Base-by-base conservation (phyloP, 1,139 yeast genomes). In the Saccharomyces hybrid region DNA sequence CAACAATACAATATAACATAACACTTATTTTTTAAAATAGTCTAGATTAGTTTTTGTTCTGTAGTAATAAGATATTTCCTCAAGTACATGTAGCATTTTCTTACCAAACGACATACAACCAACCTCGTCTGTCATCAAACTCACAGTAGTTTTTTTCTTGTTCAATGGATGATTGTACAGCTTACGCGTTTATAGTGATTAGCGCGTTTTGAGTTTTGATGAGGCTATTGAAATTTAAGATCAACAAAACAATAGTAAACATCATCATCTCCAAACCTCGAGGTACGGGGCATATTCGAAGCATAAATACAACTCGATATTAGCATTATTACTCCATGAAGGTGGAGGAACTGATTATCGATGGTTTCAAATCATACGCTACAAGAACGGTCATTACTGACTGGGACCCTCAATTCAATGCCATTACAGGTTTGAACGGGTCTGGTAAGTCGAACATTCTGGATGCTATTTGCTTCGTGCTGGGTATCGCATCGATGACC, bases 291-390 rank as follows among this genome's bases (percentile, higher is more conserved):
- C 25, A 47, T 20, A 20, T 20, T 20, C 2, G 23, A 20, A 29
- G 7, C 42, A 26, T 7, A 29, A 47, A 11, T 11, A 47, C 41
- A 16, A 29, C 5, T 29, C 26, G 14, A n/a, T 32, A 29, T 7
- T 14, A 29, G 11, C 26, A 20, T 9, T 34, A 9, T 7, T 34
- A 34, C 20, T 23, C 11, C 14, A 93, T 93, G 99, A 86, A 84
- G 72, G 96, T 95, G 9, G 96, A 91, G 65, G 99, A 95, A 69
- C 80, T 95, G 57, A 90, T 95, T 60, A 85, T 95, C 53, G 99
- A 95, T 72, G 99, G 99, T 50, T 95, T 95, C 80, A 95, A 95
- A 73, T 90, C 97, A 31, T 95, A 95, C 65, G 97, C 98, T 25
- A 87, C 96, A 1, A 87, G 99, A 75, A 93, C 99, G 0, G 98